A percentile compares a stretch with the other conserved stretches of the same genome.
phyloP scores from a whole-genome alignment of 768 basidiomycete species.

The Boletus pseudopeckii region DNA sequence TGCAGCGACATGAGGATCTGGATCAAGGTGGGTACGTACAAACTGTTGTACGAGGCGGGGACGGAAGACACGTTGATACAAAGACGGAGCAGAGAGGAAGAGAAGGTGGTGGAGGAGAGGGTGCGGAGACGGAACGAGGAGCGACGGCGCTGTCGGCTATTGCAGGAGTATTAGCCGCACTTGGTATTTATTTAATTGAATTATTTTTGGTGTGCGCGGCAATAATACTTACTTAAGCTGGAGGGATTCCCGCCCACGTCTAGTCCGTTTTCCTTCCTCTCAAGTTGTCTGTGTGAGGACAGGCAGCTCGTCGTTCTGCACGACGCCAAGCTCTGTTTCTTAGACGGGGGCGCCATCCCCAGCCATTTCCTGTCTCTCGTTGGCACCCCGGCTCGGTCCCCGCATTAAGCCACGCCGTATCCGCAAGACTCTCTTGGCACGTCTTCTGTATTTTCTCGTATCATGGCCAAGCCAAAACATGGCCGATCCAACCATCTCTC shows the following conservation, averaged over 20 bases:
- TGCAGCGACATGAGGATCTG: slow-evolving; percentile 41
- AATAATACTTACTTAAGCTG: slow-evolving; percentile 24
- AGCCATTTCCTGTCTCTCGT: neutral
- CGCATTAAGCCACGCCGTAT: slow-evolving; percentile 32
- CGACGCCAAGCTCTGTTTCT: neutral
- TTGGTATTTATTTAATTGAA: neutral
- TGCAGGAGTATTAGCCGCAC: slow-evolving; percentile 6
- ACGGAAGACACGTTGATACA: slow-evolving; percentile 57
- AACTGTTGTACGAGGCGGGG: slow-evolving; percentile 63
- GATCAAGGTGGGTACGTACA: slow-evolving; percentile 59
- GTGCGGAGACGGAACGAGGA: slow-evolving; percentile 55
- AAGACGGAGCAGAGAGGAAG: slow-evolving; percentile 32
- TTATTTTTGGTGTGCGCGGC: slow-evolving; percentile 20
- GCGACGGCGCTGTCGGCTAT: slow-evolving; percentile 43
- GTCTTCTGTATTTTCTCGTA: slow-evolving; percentile 35
- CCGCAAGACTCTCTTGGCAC: slow-evolving; percentile 37
- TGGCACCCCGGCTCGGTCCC: slow-evolving; percentile 8
- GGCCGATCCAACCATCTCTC: slow-evolving; percentile 25
- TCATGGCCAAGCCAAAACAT: slow-evolving; percentile 55
- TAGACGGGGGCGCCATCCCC: neutral
- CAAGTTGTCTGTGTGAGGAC: too few relatives aligned
- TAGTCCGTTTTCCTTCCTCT: neutral
- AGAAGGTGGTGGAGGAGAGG: slow-evolving; percentile 33
- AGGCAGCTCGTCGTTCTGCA: neutral
- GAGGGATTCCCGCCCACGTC: slow-evolving; percentile 11